A percentile compares a stretch with the other conserved stretches of the same genome.
Conservation (phyloP, 331 rosid genomes). For the Dryas integrifolia region DNA sequence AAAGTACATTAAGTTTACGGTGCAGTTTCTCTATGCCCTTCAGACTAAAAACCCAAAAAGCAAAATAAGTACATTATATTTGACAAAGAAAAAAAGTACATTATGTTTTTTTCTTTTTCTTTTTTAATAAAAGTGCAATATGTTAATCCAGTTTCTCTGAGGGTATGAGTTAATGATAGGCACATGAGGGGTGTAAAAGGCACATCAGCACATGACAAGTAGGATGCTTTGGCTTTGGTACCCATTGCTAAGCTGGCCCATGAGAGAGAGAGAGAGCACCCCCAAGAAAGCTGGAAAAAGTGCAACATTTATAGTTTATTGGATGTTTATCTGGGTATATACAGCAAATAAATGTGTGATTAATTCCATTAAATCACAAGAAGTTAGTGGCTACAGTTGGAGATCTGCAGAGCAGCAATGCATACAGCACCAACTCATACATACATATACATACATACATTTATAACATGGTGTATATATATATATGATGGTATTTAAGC, state of each 20-base stretch:
- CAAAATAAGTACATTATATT: too few species aligned
- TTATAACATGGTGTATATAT: too few species aligned
- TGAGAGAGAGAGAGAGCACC: not conserved
- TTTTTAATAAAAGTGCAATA: not conserved
- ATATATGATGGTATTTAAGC: too few species aligned
- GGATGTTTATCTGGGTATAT: not conserved
- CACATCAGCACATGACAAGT: not conserved
- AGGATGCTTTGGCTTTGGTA: constrained; percentile 8
- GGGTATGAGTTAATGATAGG: not conserved
- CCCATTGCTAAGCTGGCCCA: constrained; percentile 19
- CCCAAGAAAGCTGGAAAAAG: constrained; percentile 44
- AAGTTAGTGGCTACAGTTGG: too few species aligned
- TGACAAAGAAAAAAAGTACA: too few species aligned
- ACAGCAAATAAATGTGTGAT: not conserved
- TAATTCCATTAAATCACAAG: not conserved
- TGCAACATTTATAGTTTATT: not conserved
- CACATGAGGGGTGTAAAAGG: constrained; percentile 7
- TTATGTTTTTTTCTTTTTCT: not conserved
- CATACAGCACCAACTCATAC: too few species aligned
- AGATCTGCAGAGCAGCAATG: not conserved
- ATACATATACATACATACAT: too few species aligned
- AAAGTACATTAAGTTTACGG: too few species aligned
- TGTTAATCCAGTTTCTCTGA: not conserved
- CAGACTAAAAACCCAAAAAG: too few species aligned
- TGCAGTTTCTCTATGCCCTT: too few species aligned